Conservation (phyloP, 306 rosid genomes). For the Lathyrus oleraceus region DNA sequence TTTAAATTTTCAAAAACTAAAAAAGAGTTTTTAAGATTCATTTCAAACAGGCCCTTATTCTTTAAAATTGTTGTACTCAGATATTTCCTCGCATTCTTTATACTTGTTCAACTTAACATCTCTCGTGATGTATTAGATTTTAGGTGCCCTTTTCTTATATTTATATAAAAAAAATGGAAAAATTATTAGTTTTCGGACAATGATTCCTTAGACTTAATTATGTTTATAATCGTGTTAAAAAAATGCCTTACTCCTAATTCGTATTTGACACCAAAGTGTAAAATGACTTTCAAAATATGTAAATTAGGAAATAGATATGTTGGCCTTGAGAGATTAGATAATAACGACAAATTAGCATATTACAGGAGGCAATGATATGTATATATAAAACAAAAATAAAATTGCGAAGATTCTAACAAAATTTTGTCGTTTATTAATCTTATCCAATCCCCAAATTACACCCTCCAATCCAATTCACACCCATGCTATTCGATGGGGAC, state of each 20-base stretch:
- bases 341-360: slow-evolving; percentile 32
- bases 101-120: too few relatives aligned
- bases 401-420: slow-evolving; percentile 22
- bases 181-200: too few relatives aligned
- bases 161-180: too few relatives aligned
- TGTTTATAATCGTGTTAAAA: too few relatives aligned
- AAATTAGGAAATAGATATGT: slow-evolving; percentile 31
- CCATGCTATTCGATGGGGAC: slow-evolving; percentile 7
- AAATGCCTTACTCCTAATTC: neutral
- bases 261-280: slow-evolving; percentile 1
- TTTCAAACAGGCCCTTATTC: too few relatives aligned
- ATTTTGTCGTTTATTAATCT: slow-evolving; percentile 36
- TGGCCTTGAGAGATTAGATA: slow-evolving; percentile 20
- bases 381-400: slow-evolving; percentile 22
- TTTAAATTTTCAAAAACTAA: too few relatives aligned
- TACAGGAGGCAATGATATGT: slow-evolving; percentile 7
- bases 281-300: slow-evolving; percentile 28
- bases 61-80: too few relatives aligned
- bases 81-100: too few relatives aligned
- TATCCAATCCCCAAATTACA: slow-evolving; percentile 24
- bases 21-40: too few relatives aligned
- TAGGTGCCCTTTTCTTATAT: too few relatives aligned
- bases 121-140: too few relatives aligned
- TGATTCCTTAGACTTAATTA: too few relatives aligned
- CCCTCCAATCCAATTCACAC: neutral